phyloP scores from a whole-genome alignment of 192 early-diverging fungal genomes.

The Rhizoclosmatium sp. region DNA sequence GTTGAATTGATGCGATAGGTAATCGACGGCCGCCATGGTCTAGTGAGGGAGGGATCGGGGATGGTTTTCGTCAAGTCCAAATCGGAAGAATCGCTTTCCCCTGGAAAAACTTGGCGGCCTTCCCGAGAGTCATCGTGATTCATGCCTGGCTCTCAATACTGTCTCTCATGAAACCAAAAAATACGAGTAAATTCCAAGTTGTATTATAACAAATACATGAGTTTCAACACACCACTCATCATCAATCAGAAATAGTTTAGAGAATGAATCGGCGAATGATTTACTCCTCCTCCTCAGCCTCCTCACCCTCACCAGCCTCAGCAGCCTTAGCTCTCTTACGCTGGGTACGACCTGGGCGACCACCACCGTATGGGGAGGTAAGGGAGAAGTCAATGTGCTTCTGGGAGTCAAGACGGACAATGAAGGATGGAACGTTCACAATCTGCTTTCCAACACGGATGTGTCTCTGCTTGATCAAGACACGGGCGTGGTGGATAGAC shows the following conservation, averaged over 20 bases:
- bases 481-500: constrained; percentile 99
- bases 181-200: no score
- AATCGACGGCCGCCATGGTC: constrained; percentile 46
- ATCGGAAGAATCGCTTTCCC: no score
- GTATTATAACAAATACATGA: no score
- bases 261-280: neutral
- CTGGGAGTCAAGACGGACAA: constrained; percentile 88
- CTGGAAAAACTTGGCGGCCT: no score
- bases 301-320: constrained; percentile 41
- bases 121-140: no score
- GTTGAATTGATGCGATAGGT: constrained; percentile 52
- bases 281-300: constrained; percentile 56
- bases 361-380: constrained; percentile 95
- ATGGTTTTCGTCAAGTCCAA: no score
- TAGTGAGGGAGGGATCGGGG: no score
- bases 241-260: no score
- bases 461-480: constrained; percentile 98
- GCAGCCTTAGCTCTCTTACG: constrained; percentile 88
- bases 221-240: no score
- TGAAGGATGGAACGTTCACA: constrained; percentile 94
- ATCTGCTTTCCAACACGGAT: constrained; percentile 98
- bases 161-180: no score
- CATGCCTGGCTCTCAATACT: no score
- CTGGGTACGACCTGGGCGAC: constrained; percentile 96
- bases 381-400: constrained; percentile 85